A percentile compares a stretch with the other conserved stretches of the same genome.
Evolutionary conservation across 352 stramenopile genomes (phyloP).

Genomic region (Pythium apleroticum): DNA sequence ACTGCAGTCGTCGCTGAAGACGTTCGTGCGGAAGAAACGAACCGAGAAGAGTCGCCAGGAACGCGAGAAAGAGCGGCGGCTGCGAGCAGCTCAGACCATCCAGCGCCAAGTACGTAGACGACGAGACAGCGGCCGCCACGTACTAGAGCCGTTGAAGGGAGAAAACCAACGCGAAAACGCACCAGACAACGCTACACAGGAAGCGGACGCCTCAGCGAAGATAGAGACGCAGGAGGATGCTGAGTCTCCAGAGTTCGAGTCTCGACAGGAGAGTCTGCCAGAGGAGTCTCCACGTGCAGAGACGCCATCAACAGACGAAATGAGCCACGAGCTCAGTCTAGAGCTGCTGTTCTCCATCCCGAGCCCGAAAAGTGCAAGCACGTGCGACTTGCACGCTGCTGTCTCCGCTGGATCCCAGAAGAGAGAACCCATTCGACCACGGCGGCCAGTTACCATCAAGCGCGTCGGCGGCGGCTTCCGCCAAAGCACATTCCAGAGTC

Average conservation of each 20-base stretch:
- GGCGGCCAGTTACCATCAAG: constrained; percentile 20
- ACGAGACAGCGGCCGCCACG: neutral
- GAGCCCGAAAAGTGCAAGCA: neutral
- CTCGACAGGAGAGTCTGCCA: neutral
- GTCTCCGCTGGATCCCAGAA: neutral
- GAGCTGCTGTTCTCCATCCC: constrained; percentile 58
- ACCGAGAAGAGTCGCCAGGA: constrained; percentile 15
- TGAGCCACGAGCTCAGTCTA: constrained; percentile 46
- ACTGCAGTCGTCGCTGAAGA: constrained; percentile 34
- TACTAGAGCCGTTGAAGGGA: constrained; percentile 6
- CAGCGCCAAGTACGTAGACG: constrained; percentile 47
- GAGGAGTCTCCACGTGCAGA: neutral
- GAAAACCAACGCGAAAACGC: neutral
- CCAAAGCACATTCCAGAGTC: constrained; percentile 26
- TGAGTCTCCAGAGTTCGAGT: neutral
- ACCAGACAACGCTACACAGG: neutral
- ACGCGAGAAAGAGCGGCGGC: constrained; percentile 32
- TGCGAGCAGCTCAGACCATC: constrained; percentile 42
- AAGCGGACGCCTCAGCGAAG: neutral
- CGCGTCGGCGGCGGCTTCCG: constrained; percentile 61
- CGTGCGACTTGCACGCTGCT: no score
- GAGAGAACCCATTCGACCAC: neutral
- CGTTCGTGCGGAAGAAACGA: constrained; percentile 23
- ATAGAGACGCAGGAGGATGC: neutral
- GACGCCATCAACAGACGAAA: constrained; percentile 3